Evolutionary conservation across 164 flowering plant genomes (phyloP).

Genomic region (Protea cynaroides): DNA sequence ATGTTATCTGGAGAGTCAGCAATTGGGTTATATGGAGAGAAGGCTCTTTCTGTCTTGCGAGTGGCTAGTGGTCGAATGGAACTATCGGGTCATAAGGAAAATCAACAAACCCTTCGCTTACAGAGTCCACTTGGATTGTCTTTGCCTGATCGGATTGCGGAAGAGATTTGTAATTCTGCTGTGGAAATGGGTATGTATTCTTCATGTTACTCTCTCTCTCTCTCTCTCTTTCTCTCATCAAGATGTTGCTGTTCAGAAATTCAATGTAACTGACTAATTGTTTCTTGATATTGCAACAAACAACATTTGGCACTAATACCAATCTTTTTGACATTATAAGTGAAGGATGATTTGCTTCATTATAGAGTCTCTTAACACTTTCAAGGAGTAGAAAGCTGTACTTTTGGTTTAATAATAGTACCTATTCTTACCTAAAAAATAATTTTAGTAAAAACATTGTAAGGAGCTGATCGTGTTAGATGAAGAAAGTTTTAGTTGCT

Average conservation of each 20-base stretch:
- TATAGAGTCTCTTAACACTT: too few species aligned
- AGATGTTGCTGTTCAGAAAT: neutral
- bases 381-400: too few species aligned
- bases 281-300: too few species aligned
- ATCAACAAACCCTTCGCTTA: conserved; percentile 29
- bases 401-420: too few species aligned
- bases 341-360: too few species aligned
- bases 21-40: conserved; percentile 57
- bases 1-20: conserved; percentile 97
- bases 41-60: conserved; percentile 70
- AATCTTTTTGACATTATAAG: too few species aligned
- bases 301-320: too few species aligned
- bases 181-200: conserved; percentile 62
- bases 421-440: too few species aligned
- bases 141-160: conserved; percentile 59
- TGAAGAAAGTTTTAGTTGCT: neutral
- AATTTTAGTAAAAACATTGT: too few species aligned
- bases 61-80: conserved; percentile 66
- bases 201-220: too few species aligned
- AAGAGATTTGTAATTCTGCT: conserved; percentile 71
- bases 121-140: conserved; percentile 44
- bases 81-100: conserved; percentile 61
- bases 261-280: neutral
- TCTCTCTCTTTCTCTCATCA: too few species aligned
- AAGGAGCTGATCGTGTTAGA: too few species aligned